These are phyloP conservation scores for Ustilago bromivora DNA, from an alignment of 1,284 basidiomycete genomes.

Conservation along the genomic window DNA sequence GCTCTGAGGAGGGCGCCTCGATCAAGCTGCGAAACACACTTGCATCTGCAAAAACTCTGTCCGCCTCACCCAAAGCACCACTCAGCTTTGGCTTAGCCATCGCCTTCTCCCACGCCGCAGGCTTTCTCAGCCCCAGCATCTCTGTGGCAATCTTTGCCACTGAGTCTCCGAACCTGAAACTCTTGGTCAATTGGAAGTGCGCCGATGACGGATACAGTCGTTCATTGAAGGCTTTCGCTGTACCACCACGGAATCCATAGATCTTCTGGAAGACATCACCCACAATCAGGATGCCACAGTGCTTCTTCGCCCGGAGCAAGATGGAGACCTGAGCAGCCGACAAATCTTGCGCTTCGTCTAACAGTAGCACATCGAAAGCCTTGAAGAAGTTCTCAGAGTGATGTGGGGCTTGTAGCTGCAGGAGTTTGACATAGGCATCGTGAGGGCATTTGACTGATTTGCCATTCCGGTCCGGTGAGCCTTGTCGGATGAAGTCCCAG, in stretches of 20 bases:
- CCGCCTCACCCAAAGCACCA: slow-evolving; percentile 37
- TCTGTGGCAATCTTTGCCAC: slow-evolving; percentile 57
- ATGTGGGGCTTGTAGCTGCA: slow-evolving; percentile 55
- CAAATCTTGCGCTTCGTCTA: slow-evolving; percentile 66
- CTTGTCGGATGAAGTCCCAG: slow-evolving; percentile 55
- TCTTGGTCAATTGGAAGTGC: slow-evolving; percentile 59
- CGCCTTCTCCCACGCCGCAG: slow-evolving; percentile 50
- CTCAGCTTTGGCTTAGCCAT: slow-evolving; percentile 40
- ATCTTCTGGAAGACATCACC: slow-evolving; percentile 66
- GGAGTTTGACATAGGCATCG: slow-evolving; percentile 65
- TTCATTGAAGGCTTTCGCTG: slow-evolving; percentile 60
- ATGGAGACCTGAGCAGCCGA: slow-evolving; percentile 62
- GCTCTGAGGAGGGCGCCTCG: slow-evolving; percentile 1
- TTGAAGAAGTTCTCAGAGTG: slow-evolving; percentile 50
- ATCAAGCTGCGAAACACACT: slow-evolving; percentile 27
- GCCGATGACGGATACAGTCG: slow-evolving; percentile 53
- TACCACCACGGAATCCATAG: slow-evolving; percentile 65
- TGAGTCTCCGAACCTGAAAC: slow-evolving; percentile 62
- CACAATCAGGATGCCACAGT: slow-evolving; percentile 63
- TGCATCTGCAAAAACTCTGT: slow-evolving; percentile 47
- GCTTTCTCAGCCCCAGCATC: slow-evolving; percentile 55
- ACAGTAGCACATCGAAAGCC: slow-evolving; percentile 56
- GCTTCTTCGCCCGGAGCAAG: slow-evolving; percentile 51
- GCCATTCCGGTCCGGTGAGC: slow-evolving; percentile 33
- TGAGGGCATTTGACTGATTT: slow-evolving; percentile 58